Conservation (phyloP, 306 rosid genomes). For the Arachis hypogaea region DNA sequence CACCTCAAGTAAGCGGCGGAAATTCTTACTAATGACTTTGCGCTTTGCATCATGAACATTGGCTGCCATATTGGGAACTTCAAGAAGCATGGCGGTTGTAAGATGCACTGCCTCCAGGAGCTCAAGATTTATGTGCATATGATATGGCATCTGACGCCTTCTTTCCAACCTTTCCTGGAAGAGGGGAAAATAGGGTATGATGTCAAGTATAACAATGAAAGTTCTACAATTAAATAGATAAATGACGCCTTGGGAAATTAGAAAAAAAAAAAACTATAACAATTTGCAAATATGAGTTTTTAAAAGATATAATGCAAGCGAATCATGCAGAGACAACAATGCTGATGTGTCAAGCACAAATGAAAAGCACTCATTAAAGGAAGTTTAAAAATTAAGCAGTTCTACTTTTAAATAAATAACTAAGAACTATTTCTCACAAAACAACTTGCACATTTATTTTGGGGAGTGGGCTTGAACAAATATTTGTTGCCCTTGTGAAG, state of each 20-base stretch:
- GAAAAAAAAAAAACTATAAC: not conserved
- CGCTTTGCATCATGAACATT: constrained; percentile 79
- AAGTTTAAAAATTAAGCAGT: not conserved
- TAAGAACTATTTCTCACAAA: no score
- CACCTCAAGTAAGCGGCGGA: constrained; percentile 76
- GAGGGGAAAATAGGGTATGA: not conserved
- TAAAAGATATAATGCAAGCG: not conserved
- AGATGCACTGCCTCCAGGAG: constrained; percentile 91
- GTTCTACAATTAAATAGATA: not conserved
- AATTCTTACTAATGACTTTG: constrained; percentile 76
- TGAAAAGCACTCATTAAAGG: not conserved
- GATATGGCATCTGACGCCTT: constrained; percentile 98
- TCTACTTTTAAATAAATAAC: not conserved
- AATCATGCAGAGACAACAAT: not conserved
- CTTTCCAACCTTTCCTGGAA: constrained; percentile 96
- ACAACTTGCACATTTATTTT: no score
- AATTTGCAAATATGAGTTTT: not conserved
- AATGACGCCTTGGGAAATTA: not conserved
- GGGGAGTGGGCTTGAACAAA: no score
- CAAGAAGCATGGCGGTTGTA: constrained; percentile 92
- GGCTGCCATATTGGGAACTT: constrained; percentile 95
- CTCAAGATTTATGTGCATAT: constrained; percentile 98
- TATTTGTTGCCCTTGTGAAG: no score
- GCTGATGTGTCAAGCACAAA: not conserved
- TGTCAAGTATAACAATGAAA: constrained; percentile 7